These are phyloP conservation scores for Capsicum pubescens DNA, from an alignment of 257 asterid species.

Conservation along the genomic window DNA sequence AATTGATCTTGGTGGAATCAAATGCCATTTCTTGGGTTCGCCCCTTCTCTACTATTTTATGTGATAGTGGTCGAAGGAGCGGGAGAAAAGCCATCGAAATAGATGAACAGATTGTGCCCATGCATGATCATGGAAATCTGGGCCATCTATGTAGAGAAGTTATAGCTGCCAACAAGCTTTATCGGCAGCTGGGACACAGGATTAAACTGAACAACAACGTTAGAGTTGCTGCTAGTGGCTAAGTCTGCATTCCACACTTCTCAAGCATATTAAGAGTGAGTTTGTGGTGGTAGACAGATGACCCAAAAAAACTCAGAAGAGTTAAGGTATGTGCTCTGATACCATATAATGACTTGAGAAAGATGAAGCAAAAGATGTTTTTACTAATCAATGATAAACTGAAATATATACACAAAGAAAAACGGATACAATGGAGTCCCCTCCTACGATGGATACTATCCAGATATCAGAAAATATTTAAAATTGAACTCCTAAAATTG, in stretches of 20 bases:
- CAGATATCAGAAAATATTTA: too few species aligned
- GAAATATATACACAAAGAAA: too few species aligned
- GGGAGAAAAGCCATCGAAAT: not conserved
- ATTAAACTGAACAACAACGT: not conserved
- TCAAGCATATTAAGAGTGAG: not conserved
- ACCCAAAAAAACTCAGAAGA: not conserved
- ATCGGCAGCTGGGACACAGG: not conserved
- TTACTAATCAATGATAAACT: not conserved
- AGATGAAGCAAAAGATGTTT: too few species aligned
- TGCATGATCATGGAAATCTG: not conserved
- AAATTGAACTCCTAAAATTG: too few species aligned
- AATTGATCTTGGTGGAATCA: not conserved
- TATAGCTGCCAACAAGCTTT: not conserved
- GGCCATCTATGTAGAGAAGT: not conserved
- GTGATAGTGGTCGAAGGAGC: not conserved
- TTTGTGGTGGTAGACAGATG: not conserved
- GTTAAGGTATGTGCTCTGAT: not conserved
- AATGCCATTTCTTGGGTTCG: not conserved
- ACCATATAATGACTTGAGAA: not conserved
- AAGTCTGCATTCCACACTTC: too few species aligned
- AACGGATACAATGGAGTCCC: too few species aligned
- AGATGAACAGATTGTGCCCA: not conserved
- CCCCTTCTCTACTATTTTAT: not conserved
- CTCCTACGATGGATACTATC: too few species aligned
- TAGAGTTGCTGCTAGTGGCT: not conserved